Evolutionary conservation across 768 basidiomycete genomes (phyloP).

Genomic region (Boletus patriciae): DNA sequence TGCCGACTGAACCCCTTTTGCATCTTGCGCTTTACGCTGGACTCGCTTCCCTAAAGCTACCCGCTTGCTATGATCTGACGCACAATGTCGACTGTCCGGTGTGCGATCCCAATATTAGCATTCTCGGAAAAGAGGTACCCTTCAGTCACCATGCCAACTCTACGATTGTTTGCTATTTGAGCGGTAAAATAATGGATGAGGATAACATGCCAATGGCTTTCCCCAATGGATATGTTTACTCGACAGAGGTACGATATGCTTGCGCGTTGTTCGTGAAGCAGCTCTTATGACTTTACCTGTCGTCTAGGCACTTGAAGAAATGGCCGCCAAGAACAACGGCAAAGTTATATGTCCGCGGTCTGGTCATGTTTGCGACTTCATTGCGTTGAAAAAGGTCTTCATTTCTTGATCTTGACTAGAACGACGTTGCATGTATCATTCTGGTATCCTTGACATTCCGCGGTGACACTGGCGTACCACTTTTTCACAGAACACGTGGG

Average conservation of each 20-base stretch:
- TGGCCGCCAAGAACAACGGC: conserved; percentile 78
- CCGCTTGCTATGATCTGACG: conserved; percentile 70
- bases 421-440: background rate
- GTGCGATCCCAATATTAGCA: conserved; percentile 75
- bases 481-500: conserved; percentile 12
- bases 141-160: conserved; percentile 94
- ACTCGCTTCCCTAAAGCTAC: conserved; percentile 85
- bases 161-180: conserved; percentile 89
- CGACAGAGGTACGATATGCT: conserved; percentile 67
- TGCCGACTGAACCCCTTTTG: conserved; percentile 85
- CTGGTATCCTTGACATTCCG: background rate
- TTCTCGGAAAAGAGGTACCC: conserved; percentile 83
- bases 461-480: background rate
- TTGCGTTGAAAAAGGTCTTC: conserved; percentile 80
- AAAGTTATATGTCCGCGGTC: conserved; percentile 85
- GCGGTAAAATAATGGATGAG: conserved; percentile 92
- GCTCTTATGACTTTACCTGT: conserved; percentile 13
- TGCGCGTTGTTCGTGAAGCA: conserved; percentile 1
- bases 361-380: conserved; percentile 59
- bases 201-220: conserved; percentile 92
- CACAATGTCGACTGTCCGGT: conserved; percentile 90
- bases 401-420: conserved; percentile 59
- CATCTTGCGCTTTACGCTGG: conserved; percentile 90
- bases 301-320: conserved; percentile 78
- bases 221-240: conserved; percentile 90